Base-by-base conservation (phyloP, 2,329 filamentous ascomycete species). In the Penicillium sp. region DNA sequence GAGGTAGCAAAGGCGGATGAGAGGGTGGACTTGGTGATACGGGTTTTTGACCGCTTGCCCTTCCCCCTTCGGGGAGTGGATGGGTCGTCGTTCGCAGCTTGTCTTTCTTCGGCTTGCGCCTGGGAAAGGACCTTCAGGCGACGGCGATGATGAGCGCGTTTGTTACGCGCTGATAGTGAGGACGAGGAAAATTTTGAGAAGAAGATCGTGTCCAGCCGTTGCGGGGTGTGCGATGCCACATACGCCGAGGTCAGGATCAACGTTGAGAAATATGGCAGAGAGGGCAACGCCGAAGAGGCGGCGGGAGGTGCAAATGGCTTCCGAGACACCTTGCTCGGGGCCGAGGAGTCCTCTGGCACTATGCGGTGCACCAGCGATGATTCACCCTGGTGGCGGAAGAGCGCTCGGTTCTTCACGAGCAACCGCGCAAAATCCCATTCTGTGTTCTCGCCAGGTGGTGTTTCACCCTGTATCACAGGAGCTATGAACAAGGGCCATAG, bases 401-500 rank as follows among this genome's bases (percentile, higher is more conserved):
- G 53, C 6, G 59, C 51, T 37, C 71, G 60, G 45, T 72, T 72
- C 33, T 60, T 65, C n/a, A 74, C 82, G 40, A 97, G 77, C 6
- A 98, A 73, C 47, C 86, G 84, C 10, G 86, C 83, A 65, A 96
- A 96, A 57, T 96, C 88, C 54, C 84, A 83, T 7, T 85, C 80
- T 2, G 84, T 7, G 25, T 45, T 56, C 17, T 52, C 49, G 4
- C 65, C 65, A 4, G 64, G 67, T 1, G 68, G 61, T 0, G 48
- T 39, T 43, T 84, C 83, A n/a, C 85, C 85, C 1, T 81, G 79
- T 1, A 83, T 67, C 16, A 97, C 78, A 0, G 91, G 91, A 5
- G 80, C 77, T 1, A 87, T 83, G 64, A 98, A 97, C 3, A 82
- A 78, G 8, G 84, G 82, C 93, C 93, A 98, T 14, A 97, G 76